Percentiles rank a stretch among this genome's conserved stretches.
Conservation (phyloP, 2,329 filamentous ascomycete genomes). For the Aspergillus ochraceoroseus region DNA sequence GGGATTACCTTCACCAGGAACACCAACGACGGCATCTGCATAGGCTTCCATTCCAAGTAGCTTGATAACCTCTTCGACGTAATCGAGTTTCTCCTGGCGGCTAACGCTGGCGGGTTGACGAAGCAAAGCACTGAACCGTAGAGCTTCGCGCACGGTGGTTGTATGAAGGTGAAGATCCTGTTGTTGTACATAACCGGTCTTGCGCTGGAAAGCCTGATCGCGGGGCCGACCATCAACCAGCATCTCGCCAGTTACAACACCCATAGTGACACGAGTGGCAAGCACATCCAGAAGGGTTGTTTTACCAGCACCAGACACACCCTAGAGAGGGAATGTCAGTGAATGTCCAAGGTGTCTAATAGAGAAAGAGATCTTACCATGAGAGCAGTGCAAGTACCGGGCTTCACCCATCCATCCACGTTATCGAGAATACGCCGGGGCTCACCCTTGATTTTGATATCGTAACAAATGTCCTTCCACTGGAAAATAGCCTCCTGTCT, state of each 20-base stretch:
- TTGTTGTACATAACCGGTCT: constrained; percentile 88
- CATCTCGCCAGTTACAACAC: constrained; percentile 83
- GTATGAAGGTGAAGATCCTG: constrained; percentile 85
- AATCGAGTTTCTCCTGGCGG: constrained; percentile 71
- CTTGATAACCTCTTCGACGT: constrained; percentile 86
- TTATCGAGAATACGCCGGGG: constrained; percentile 72
- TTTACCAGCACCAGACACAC: constrained; percentile 88
- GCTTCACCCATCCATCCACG: constrained; percentile 90
- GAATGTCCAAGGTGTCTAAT: constrained; percentile 25
- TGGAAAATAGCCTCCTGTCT: constrained; percentile 74
- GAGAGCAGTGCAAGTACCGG: constrained; percentile 79
- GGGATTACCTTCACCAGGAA: constrained; percentile 70
- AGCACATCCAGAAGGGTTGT: constrained; percentile 84
- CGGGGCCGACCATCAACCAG: constrained; percentile 69
- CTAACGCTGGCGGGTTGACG: constrained; percentile 74
- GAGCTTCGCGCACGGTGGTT: constrained; percentile 79
- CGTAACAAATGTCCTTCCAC: constrained; percentile 79
- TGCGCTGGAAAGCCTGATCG: constrained; percentile 80
- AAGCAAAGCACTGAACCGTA: constrained; percentile 79
- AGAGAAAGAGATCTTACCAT: constrained; percentile 54
- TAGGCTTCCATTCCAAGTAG: constrained; percentile 86
- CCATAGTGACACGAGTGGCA: constrained; percentile 80
- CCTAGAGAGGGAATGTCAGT: constrained; percentile 36
- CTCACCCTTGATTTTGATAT: constrained; percentile 74
- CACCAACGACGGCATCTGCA: constrained; percentile 84